phyloP scores from a whole-genome alignment of 148 eudicot species.

The Selenicereus undatus region DNA sequence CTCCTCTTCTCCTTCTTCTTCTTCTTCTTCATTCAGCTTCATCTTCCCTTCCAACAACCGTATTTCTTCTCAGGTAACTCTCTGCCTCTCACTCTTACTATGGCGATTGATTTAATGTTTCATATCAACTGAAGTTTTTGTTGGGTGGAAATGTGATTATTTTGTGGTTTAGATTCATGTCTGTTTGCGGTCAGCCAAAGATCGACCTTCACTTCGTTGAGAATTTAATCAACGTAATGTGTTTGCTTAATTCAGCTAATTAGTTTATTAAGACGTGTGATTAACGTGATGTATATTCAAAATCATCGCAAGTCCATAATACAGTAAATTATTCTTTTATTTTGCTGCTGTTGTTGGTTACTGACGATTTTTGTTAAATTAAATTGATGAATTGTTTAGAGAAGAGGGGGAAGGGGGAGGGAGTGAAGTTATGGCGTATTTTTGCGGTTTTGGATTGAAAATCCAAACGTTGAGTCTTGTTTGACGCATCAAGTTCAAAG shows the following conservation, averaged over 20 bases:
- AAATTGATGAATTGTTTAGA: background rate
- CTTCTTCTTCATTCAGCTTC: conserved; percentile 11
- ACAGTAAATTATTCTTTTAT: background rate
- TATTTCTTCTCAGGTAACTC: conserved; percentile 19
- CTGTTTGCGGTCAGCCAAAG: too few species aligned
- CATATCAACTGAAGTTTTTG: background rate
- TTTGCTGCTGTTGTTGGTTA: background rate
- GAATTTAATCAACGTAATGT: too few species aligned
- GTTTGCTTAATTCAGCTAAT: too few species aligned
- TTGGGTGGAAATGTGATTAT: background rate
- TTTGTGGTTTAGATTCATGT: too few species aligned
- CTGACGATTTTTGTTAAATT: background rate
- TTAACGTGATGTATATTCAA: background rate
- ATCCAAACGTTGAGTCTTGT: background rate
- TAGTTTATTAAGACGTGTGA: background rate
- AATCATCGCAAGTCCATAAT: background rate
- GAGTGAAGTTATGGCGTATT: background rate
- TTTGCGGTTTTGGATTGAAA: background rate
- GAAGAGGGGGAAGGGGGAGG: background rate
- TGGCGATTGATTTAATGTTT: background rate
- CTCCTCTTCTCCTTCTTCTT: conserved; percentile 16
- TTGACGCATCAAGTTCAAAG: background rate
- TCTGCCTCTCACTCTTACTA: background rate
- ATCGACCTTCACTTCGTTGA: too few species aligned
- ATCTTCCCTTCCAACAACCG: conserved; percentile 19